Evolutionary conservation across 257 asterid species (phyloP), one percentile per base, ranked within the genome.

Genomic region (Nicotiana otophora): DNA sequence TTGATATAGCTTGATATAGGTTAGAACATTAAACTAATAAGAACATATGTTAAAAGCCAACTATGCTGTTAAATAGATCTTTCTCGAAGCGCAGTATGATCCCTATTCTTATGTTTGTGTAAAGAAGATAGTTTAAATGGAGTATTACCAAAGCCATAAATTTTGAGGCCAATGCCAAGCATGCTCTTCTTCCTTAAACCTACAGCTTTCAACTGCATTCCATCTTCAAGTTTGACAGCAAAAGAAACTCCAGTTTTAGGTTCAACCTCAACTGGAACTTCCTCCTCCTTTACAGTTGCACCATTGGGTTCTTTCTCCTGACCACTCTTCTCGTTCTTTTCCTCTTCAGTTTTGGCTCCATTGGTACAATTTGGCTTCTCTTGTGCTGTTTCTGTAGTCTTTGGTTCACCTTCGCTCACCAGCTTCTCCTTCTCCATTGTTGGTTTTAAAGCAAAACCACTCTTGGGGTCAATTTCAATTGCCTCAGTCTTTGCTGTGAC

Each of bases 141-240:
- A 11, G 70, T 65, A 46, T 3, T 89, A 93, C 93, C 96, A 57
- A 91, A 94, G 84, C 86, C 93, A 66, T 90, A 91, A 31, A 92
- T 87, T 88, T 92, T 92, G 89, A 94, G 86, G 77, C 95, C 89
- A 78, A 92, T 16, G 81, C 98, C 93, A 62, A 92, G 89, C 89
- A 92, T 88, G 90, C 95, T 92, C 86, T 90, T 94, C 92, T 92
- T 94, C 87, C 97, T 89, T 86, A 91, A 84, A 58, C 98, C 96
- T 57, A 88, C 89, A 55, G 93, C 87, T 65, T 83, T 82, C 79
- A 94, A 89, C 81, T 85, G 87, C 86, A 89, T 93, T 75, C 92
- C 92, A 30, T 90, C 92, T 6, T 80, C 88, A 85, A 92, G 75
- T 86, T 17, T 84, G 53, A 87, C 92, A 26, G 95, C 92, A 72